Evolutionary conservation across 2,329 filamentous ascomycete species (phyloP), one percentile per base, ranked within the genome.

Genomic region (Westerdykella ornata): DNA sequence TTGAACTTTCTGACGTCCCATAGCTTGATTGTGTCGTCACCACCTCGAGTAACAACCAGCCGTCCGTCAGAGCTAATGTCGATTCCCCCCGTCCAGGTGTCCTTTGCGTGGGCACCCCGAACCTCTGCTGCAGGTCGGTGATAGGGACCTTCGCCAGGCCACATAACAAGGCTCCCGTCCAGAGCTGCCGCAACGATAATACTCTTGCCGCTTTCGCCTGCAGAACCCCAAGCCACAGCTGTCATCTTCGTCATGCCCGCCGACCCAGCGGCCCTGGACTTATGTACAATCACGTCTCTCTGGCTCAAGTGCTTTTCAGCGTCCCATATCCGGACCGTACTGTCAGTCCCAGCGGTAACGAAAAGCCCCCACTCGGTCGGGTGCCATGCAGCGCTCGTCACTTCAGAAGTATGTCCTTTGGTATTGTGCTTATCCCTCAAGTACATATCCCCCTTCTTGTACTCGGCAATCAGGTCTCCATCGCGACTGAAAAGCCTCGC

Each of bases 1-100:
- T 92, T 97, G 73, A 98, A 94, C 60, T 96, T 97, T 44, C 92
- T 81, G 3, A 84, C 94, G 63, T 98, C 92, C 92, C 92, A 98
- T 2, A 96, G 75, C 69, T 97, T 97, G 66, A 98, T 90, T 2
- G 85, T 77, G 60, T 94, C 81, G 66, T 98, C 92, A 38, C 89
- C 90, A 41, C 92, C 92, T 52, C 88, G 77, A 1, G 88, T 95
- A 6, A 96, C 84, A 3, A 97, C 80, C 70, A 96, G 83, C 44
- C 90, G 79, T 8, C 92, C 92, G 63, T 97, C 92, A 0, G 82
- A 73, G 52, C 90, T 97, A 54, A 98, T 84, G 57, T 94, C 89
- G 33, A 98, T 69, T 3, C 90, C 89, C 39, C 88, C 84, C 1
- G 90, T 96, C 88, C 92, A 97, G 1, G 88, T 90, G 58, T 85